Percentiles rank a stretch among this genome's conserved stretches.
Evolutionary conservation across 495 filamentous ascomycete species (phyloP).

Genomic region (Poronia punctata): DNA sequence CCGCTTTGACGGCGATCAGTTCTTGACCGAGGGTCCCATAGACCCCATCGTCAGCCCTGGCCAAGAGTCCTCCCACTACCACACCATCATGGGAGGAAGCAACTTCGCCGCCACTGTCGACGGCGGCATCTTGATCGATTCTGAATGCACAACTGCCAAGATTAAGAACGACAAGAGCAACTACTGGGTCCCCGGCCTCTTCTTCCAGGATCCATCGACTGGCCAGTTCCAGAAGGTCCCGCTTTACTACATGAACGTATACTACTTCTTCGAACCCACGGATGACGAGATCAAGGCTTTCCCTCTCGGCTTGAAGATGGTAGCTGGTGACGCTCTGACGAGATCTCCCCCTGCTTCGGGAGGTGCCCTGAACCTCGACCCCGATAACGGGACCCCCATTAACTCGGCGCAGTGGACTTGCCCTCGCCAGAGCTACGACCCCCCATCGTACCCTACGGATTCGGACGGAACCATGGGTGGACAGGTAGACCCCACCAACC

Average conservation of each 20-base stretch:
- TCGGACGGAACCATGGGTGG: conserved; percentile 43
- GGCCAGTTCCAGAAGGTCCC: conserved; percentile 58
- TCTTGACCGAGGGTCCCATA: conserved; percentile 49
- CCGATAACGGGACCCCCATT: conserved; percentile 29
- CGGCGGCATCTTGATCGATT: conserved; percentile 49
- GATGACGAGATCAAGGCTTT: conserved; percentile 58
- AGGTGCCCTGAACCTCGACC: conserved; percentile 31
- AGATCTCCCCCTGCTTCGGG: conserved; percentile 31
- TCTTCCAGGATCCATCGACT: conserved; percentile 53
- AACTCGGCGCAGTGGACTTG: conserved; percentile 40
- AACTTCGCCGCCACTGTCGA: conserved; percentile 59
- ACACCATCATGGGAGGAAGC: conserved; percentile 63
- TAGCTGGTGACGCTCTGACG: conserved; percentile 55
- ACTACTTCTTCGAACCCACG: conserved; percentile 59
- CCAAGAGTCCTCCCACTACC: conserved; percentile 51
- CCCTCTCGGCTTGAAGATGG: conserved; percentile 63
- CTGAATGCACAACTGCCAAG: conserved; percentile 59
- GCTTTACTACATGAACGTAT: conserved; percentile 54
- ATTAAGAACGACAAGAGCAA: conserved; percentile 62
- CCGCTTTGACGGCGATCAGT: conserved; percentile 35
- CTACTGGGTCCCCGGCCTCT: conserved; percentile 72
- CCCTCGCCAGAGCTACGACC: conserved; percentile 41
- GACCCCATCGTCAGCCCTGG: conserved; percentile 64
- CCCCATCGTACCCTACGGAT: conserved; percentile 41
- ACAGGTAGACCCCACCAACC: conserved; percentile 42